Percentiles rank a stretch among this genome's conserved stretches.
Conservation (phyloP, 1,284 basidiomycete species). For the Cryptococcus hybrid region DNA sequence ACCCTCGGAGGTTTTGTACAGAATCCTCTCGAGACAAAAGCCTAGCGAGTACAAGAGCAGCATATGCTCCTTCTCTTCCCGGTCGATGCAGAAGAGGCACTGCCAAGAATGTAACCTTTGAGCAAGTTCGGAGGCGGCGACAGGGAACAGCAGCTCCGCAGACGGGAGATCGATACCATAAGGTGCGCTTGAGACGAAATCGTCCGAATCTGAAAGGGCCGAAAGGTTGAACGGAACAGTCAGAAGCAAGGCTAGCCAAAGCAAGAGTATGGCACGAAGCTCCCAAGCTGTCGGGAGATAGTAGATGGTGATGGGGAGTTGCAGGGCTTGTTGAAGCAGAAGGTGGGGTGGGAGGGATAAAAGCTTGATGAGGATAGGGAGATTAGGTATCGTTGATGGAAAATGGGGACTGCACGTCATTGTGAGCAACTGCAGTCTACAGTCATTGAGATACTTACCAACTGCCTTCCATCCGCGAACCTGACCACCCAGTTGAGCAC, state of each 20-base stretch:
- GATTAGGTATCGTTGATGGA: slow-evolving; percentile 80
- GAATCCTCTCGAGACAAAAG: slow-evolving; percentile 46
- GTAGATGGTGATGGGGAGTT: slow-evolving; percentile 34
- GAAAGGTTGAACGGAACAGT: slow-evolving; percentile 90
- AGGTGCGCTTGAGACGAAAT: slow-evolving; percentile 45
- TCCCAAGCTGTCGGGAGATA: slow-evolving; percentile 61
- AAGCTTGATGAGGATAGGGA: slow-evolving; percentile 70
- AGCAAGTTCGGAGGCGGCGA: slow-evolving; percentile 62
- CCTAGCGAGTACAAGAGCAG: slow-evolving; percentile 44
- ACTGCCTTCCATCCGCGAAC: slow-evolving; percentile 90
- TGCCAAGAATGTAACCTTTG: slow-evolving; percentile 52
- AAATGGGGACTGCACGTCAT: slow-evolving; percentile 20
- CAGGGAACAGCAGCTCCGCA: slow-evolving; percentile 63
- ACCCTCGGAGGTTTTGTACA: slow-evolving; percentile 31
- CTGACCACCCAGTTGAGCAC: slow-evolving; percentile 80
- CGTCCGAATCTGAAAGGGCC: slow-evolving; percentile 57
- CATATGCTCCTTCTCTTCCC: slow-evolving; percentile 45
- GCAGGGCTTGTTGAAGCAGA: slow-evolving; percentile 51
- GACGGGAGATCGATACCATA: slow-evolving; percentile 64
- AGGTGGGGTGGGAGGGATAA: slow-evolving; percentile 56
- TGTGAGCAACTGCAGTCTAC: not conserved
- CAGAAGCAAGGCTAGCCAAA: slow-evolving; percentile 92
- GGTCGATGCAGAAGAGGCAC: slow-evolving; percentile 41
- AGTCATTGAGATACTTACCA: slow-evolving; percentile 59
- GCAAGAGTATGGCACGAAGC: slow-evolving; percentile 75